Percentiles rank a stretch among this genome's conserved stretches.
phyloP scores from a whole-genome alignment of 495 filamentous ascomycete genomes.

The Aspergillus kassunensis region DNA sequence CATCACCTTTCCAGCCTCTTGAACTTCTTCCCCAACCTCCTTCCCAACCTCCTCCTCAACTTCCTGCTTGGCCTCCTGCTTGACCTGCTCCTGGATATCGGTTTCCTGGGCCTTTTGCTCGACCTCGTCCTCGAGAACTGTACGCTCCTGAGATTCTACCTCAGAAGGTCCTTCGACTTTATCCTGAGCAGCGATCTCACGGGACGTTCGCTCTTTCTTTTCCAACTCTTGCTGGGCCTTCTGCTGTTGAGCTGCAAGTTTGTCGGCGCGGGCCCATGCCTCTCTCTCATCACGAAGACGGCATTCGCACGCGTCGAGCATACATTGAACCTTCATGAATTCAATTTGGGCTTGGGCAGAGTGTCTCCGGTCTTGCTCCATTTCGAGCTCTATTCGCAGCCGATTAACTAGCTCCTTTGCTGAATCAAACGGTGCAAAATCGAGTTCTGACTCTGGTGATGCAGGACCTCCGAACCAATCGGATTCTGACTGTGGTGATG shows the following conservation, averaged over 20 bases:
- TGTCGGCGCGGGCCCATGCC: neutral
- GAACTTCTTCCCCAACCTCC: no score
- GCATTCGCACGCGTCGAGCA: constrained; percentile 67
- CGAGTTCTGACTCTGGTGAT: constrained; percentile 38
- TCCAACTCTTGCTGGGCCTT: neutral
- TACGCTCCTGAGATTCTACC: constrained; percentile 5
- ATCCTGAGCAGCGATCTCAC: neutral
- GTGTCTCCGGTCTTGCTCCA: constrained; percentile 61
- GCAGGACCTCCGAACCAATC: constrained; percentile 22
- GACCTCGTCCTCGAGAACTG: no score
- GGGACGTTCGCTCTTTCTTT: neutral
- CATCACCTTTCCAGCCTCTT: no score
- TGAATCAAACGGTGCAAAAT: constrained; percentile 32
- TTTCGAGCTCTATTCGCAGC: constrained; percentile 56
- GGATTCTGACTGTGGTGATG: constrained; percentile 39
- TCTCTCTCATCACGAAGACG: constrained; percentile 43
- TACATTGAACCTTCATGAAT: constrained; percentile 81
- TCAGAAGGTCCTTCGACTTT: neutral
- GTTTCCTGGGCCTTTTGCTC: constrained; percentile 10
- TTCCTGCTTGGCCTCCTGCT: no score
- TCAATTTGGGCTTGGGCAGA: constrained; percentile 69
- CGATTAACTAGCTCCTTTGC: constrained; percentile 52
- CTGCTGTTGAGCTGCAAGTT: neutral
- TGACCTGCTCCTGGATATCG: no score
- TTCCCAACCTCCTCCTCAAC: no score